Conservation (phyloP, 1,284 basidiomycete species). For the Macrocybe sp. region DNA sequence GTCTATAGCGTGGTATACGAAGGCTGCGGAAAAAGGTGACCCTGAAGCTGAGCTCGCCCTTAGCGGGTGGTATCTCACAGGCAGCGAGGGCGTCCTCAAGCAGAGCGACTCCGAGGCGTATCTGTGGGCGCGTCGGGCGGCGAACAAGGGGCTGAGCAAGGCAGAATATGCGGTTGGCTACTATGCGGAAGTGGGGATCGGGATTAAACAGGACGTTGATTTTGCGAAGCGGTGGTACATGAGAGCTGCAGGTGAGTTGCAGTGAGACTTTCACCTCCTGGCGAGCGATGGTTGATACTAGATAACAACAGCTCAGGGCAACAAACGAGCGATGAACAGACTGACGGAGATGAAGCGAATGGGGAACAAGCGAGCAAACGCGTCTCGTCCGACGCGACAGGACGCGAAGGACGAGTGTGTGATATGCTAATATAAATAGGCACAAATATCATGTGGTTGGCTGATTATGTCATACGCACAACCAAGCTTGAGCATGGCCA, state of each 20-base stretch:
- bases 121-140: conserved; percentile 91
- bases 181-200: conserved; percentile 97
- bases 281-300: too few species aligned
- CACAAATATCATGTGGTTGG: background rate
- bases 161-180: conserved; percentile 97
- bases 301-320: conserved; percentile 72
- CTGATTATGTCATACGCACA: background rate
- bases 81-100: conserved; percentile 92
- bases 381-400: conserved; percentile 83
- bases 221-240: conserved; percentile 99
- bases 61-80: conserved; percentile 97
- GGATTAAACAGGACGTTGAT: conserved; percentile 93
- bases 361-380: conserved; percentile 67
- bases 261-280: background rate
- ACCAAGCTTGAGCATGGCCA: conserved; percentile 4
- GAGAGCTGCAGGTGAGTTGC: conserved; percentile 83
- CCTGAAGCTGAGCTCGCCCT: conserved; percentile 93
- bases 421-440: conserved; percentile 46
- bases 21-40: conserved; percentile 94
- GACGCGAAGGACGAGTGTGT: conserved; percentile 91
- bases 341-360: conserved; percentile 87
- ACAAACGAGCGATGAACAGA: conserved; percentile 92
- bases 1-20: conserved; percentile 98
- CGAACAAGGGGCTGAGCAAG: conserved; percentile 90
- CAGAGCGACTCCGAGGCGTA: conserved; percentile 98